Base-by-base conservation (phyloP, 116 monocot genomes). In the Dioscorea cayenensis region DNA sequence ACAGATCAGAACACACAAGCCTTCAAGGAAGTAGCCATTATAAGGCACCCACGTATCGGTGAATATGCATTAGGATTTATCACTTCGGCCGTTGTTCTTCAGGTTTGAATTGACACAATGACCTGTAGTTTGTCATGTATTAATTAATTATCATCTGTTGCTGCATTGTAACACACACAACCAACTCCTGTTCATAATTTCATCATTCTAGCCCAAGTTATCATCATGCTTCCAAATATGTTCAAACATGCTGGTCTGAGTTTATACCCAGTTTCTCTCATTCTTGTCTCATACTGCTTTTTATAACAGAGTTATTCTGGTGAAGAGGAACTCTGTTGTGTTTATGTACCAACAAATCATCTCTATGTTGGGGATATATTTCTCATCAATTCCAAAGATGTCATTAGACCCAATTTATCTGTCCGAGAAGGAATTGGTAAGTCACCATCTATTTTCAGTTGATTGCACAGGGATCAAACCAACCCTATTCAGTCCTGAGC, bases 11-110 rank as follows among this genome's bases (percentile, higher is more conserved):
- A 85, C 68, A 76, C 79, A 32, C 83, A 83, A 74, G 90, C 94
- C 20, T 94, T 94, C 76, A 90, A 94, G 79, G 94, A 94, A 82
- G 94, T 94, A 49, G 94, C 80, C 50, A 90, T 90, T 64, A 87
- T 94, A 77, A 87, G 90, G 76, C 94, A 94, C 64, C 94, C 94
- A 7, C 78, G 94, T 22, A 78, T 90, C 65, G 94, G 90, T 72
- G 94, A 94, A 84, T 94, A 90, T 80, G 94, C 94, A 65, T 77
- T 94, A 76, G 94, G 90, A 36, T 94, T 94, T 74, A 94, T 94
- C 68, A 94, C 89, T 36, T 89, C 90, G 36, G 70, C 80, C 68
- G 84, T 93, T 67, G 63, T 84, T 65, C 93, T 94, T 69, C 93
- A 93, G 92, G 89, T 92, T 19, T 62, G 21, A 20, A 62, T 27